These are phyloP conservation scores for Claviceps monticola DNA, from an alignment of 2,329 filamentous ascomycete species.

Conservation along the genomic window DNA sequence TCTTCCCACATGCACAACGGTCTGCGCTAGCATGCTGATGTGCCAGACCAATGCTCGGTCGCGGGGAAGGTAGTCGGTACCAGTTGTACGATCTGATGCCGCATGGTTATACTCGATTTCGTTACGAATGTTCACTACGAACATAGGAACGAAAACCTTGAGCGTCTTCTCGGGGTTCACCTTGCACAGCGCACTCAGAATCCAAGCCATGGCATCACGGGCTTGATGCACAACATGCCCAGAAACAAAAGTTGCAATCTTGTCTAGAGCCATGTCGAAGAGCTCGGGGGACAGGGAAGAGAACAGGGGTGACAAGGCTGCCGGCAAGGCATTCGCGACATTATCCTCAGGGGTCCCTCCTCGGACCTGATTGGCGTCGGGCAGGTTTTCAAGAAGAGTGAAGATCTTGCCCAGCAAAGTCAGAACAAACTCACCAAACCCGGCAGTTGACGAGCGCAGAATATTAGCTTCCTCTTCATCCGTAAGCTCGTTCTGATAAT, in stretches of 20 bases:
- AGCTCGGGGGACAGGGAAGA: constrained; percentile 84
- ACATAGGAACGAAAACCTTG: constrained; percentile 77
- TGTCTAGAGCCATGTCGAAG: constrained; percentile 82
- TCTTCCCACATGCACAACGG: constrained; percentile 85
- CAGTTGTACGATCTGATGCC: constrained; percentile 85
- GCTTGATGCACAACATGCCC: constrained; percentile 96
- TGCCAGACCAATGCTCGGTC: constrained; percentile 94
- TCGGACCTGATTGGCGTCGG: constrained; percentile 75
- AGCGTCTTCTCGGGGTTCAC: constrained; percentile 88
- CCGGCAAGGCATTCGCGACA: constrained; percentile 88
- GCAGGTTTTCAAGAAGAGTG: constrained; percentile 85
- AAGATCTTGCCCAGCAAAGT: constrained; percentile 90
- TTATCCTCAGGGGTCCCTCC: constrained; percentile 92
- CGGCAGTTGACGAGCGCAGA: constrained; percentile 83
- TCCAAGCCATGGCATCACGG: constrained; percentile 95
- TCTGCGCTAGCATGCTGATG: constrained; percentile 94
- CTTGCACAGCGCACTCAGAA: constrained; percentile 91
- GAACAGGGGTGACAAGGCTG: constrained; percentile 80
- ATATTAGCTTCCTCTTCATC: constrained; percentile 82
- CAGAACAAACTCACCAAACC: constrained; percentile 82
- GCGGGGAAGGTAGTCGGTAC: constrained; percentile 81
- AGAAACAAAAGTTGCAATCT: constrained; percentile 81
- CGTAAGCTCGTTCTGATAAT: constrained; percentile 68
- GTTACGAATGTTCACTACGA: constrained; percentile 82
- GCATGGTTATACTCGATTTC: constrained; percentile 96